phyloP scores from a whole-genome alignment of 371 early-diverging fungal species.

The Mortierella sp. region DNA sequence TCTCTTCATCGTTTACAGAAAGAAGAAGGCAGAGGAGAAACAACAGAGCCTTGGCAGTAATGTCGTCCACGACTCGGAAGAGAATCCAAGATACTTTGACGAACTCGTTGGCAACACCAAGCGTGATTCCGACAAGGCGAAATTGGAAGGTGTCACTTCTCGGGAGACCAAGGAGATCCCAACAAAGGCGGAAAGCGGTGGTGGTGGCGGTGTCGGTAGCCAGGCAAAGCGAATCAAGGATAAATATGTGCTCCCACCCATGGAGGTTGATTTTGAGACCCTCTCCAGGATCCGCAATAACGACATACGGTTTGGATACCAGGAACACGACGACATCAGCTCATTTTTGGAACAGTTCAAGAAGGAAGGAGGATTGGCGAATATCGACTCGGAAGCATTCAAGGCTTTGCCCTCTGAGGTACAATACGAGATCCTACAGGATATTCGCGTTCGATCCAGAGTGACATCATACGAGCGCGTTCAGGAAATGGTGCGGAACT shows the following conservation, averaged over 20 bases:
- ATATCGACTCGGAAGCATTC: slow-evolving; percentile 86
- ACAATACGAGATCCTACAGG: slow-evolving; percentile 92
- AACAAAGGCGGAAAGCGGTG: neutral
- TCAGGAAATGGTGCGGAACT: slow-evolving; percentile 71
- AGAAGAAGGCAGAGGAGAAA: slow-evolving; percentile 33
- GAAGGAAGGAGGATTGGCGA: slow-evolving; percentile 61
- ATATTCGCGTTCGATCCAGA: slow-evolving; percentile 84
- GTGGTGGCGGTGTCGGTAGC: slow-evolving; percentile 10
- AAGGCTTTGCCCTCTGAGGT: slow-evolving; percentile 81
- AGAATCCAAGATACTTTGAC: slow-evolving; percentile 56
- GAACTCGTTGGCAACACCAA: neutral
- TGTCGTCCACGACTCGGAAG: slow-evolving; percentile 42
- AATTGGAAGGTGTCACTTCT: too few species aligned
- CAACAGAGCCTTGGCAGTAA: slow-evolving; percentile 8
- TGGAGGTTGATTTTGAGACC: slow-evolving; percentile 50
- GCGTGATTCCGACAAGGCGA: neutral
- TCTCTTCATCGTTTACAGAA: slow-evolving; percentile 16
- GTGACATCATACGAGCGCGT: slow-evolving; percentile 82
- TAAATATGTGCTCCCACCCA: slow-evolving; percentile 42
- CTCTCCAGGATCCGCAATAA: slow-evolving; percentile 46
- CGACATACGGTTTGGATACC: slow-evolving; percentile 39
- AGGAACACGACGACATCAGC: slow-evolving; percentile 30
- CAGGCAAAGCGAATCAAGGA: slow-evolving; percentile 42
- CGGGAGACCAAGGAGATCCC: too few species aligned
- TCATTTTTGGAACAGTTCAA: slow-evolving; percentile 29